Percentiles rank a stretch among this genome's conserved stretches.
Conservation (phyloP, 345 rosid species). For the Brassica carinata region DNA sequence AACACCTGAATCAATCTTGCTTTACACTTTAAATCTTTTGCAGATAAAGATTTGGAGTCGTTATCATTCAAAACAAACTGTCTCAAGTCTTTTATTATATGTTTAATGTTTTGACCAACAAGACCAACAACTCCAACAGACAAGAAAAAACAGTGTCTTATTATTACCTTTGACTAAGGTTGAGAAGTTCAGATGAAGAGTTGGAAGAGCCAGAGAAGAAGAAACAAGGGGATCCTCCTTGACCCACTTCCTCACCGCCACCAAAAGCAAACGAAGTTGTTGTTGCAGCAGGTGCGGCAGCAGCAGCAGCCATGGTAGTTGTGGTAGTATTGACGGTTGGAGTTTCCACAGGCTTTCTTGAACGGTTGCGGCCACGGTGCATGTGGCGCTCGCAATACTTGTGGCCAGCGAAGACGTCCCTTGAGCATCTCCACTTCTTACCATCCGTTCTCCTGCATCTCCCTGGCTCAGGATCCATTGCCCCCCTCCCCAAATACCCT, state of each 20-base stretch:
- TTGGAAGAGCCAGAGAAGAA: conserved; percentile 53
- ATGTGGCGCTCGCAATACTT: conserved; percentile 99
- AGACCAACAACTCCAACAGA: conserved; percentile 26
- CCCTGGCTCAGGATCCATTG: conserved; percentile 98
- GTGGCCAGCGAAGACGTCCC: conserved; percentile 85
- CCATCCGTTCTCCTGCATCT: conserved; percentile 98
- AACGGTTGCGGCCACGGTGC: conserved; percentile 99
- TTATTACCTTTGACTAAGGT: conserved; percentile 57
- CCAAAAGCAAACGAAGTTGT: conserved; percentile 34
- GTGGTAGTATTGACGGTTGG: conserved; percentile 51
- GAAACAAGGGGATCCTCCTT: conserved; percentile 45
- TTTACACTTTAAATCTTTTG: not conserved
- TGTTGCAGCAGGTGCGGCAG: conserved; percentile 19
- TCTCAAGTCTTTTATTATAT: conserved; percentile 9
- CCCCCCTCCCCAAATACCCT: conserved; percentile 86
- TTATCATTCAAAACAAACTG: conserved; percentile 15
- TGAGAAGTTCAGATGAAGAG: conserved; percentile 65
- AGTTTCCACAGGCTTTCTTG: conserved; percentile 99
- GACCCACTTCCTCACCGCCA: conserved; percentile 44
- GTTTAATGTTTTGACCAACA: conserved; percentile 23
- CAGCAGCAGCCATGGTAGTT: conserved; percentile 43
- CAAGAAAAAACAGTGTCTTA: conserved; percentile 9
- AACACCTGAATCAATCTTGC: not conserved
- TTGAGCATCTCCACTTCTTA: conserved; percentile 98
- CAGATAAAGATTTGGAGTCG: not conserved